Conservation (phyloP, 139 green algal genomes). For the Coelastrella sp. region DNA sequence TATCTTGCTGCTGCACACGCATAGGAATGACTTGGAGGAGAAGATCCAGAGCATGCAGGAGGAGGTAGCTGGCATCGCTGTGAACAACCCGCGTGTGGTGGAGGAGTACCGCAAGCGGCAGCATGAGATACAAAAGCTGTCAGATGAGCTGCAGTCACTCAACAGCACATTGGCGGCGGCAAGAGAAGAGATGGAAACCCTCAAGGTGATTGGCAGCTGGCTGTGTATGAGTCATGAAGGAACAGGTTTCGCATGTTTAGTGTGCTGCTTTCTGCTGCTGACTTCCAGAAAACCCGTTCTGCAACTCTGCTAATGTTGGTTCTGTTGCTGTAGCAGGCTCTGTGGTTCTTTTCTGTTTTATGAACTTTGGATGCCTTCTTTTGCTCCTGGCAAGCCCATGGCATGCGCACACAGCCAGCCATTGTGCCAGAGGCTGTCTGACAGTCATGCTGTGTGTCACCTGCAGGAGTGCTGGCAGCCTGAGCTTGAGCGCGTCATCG, state of each 20-base stretch:
- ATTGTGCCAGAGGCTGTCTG: neutral
- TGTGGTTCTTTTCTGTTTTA: too few relatives aligned
- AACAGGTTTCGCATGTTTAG: too few relatives aligned
- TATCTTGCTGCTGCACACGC: neutral
- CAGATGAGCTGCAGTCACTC: neutral
- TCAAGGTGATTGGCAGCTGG: slow-evolving; percentile 17
- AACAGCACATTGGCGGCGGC: neutral
- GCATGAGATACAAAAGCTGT: slow-evolving; percentile 46
- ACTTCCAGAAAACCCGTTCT: too few relatives aligned
- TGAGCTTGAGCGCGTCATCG: slow-evolving; percentile 76
- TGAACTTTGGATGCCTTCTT: too few relatives aligned
- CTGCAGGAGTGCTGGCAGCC: slow-evolving; percentile 85
- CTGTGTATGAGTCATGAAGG: neutral
- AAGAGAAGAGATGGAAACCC: slow-evolving; percentile 11
- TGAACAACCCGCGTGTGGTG: slow-evolving; percentile 80
- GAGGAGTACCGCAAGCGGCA: slow-evolving; percentile 46
- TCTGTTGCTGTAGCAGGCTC: too few relatives aligned
- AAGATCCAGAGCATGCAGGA: slow-evolving; percentile 42
- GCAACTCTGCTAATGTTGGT: too few relatives aligned
- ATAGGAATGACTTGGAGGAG: slow-evolving; percentile 47
- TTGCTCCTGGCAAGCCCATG: too few relatives aligned
- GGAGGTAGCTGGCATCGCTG: slow-evolving; percentile 74
- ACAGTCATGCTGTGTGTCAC: neutral
- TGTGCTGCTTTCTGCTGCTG: too few relatives aligned
- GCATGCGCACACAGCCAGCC: neutral